Conservation (phyloP, 176 grass and related monocot genomes). For the bread wheat (Triticum aestivum) region DNA sequence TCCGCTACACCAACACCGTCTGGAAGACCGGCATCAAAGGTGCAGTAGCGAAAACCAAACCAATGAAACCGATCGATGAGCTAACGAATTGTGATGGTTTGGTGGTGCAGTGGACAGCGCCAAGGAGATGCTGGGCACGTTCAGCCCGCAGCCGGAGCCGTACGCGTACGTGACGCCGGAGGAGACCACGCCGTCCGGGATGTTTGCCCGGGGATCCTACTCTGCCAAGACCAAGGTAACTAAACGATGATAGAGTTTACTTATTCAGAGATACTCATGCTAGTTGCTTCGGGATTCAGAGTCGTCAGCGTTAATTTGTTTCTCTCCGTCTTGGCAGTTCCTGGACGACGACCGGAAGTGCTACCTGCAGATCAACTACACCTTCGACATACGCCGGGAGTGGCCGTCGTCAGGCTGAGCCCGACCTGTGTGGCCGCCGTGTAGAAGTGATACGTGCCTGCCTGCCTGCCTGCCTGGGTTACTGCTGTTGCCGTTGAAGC, state of each 20-base stretch:
- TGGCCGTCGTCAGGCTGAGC: constrained; percentile 64
- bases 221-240: constrained; percentile 85
- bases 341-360: constrained; percentile 92
- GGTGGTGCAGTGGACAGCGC: constrained; percentile 60
- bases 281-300: background rate
- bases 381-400: constrained; percentile 89
- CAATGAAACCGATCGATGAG: background rate
- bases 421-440: background rate
- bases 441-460: background rate
- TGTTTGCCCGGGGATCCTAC: constrained; percentile 88
- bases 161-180: constrained; percentile 87
- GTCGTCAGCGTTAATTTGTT: too few species aligned
- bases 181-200: constrained; percentile 85
- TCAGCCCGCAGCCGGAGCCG: constrained; percentile 85
- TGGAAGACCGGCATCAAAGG: constrained; percentile 96
- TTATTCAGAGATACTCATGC: background rate
- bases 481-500: background rate
- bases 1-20: constrained; percentile 91
- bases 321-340: constrained; percentile 39
- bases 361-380: constrained; percentile 99
- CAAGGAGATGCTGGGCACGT: constrained; percentile 96
- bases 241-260: background rate
- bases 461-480: background rate
- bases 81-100: background rate
- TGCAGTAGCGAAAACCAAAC: background rate